Conservation (phyloP, 2,329 filamentous ascomycete species). For the Xylariomycetidae sp. region DNA sequence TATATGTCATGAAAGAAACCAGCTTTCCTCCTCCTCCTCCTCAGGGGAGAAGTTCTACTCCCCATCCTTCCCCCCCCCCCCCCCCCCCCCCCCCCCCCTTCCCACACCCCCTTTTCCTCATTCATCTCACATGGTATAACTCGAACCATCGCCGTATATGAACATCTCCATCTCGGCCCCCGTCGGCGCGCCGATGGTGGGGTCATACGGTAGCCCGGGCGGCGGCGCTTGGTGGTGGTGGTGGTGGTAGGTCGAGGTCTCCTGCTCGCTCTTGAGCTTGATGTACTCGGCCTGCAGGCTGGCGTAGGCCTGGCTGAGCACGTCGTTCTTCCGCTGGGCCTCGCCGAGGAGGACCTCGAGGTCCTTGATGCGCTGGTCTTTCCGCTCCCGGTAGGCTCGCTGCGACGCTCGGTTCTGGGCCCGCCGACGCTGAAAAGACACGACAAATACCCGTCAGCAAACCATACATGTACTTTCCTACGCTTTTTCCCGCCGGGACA, state of each 20-base stretch:
- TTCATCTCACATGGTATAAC: too few species aligned
- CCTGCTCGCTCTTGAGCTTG: slow-evolving; percentile 31
- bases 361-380: slow-evolving; percentile 61
- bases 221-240: slow-evolving; percentile 7
- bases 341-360: slow-evolving; percentile 53
- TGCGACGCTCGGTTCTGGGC: slow-evolving; percentile 59
- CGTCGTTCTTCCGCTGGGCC: slow-evolving; percentile 50
- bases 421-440: slow-evolving; percentile 42
- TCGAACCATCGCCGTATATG: slow-evolving; percentile 17
- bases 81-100: too few species aligned
- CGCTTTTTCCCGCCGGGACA: slow-evolving; percentile 1
- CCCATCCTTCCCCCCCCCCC: too few species aligned
- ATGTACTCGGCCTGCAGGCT: slow-evolving; percentile 42
- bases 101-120: too few species aligned
- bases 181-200: slow-evolving; percentile 11
- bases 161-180: slow-evolving; percentile 21
- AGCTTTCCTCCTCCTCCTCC: too few species aligned
- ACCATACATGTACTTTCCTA: background rate
- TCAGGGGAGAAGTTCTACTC: too few species aligned
- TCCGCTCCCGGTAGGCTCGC: slow-evolving; percentile 56
- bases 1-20: too few species aligned
- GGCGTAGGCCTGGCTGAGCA: slow-evolving; percentile 49
- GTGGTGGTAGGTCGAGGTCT: slow-evolving; percentile 22
- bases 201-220: slow-evolving; percentile 17
- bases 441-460: background rate